A percentile compares a stretch with the other conserved stretches of the same genome.
These are phyloP conservation scores for Yamadazyma jaroonii DNA, from an alignment of 1,139 yeast species.

Conservation along the genomic window DNA sequence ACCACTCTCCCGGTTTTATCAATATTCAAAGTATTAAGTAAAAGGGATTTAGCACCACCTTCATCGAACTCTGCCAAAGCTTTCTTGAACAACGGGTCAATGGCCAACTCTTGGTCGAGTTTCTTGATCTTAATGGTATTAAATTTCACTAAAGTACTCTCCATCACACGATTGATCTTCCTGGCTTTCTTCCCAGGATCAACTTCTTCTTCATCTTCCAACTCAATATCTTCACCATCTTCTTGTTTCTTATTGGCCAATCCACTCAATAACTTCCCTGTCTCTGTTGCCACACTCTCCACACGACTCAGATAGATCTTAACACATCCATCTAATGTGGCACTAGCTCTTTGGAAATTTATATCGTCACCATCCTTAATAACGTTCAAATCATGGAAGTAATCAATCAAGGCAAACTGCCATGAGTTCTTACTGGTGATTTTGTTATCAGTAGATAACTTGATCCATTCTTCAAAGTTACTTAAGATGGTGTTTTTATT, in stretches of 20 bases:
- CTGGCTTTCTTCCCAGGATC: slow-evolving; percentile 23
- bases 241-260: slow-evolving; percentile 34
- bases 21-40: slow-evolving; percentile 66
- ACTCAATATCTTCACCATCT: slow-evolving; percentile 15
- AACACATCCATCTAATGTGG: slow-evolving; percentile 40
- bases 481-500: slow-evolving; percentile 45
- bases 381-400: slow-evolving; percentile 55
- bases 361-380: slow-evolving; percentile 42
- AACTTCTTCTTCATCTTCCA: slow-evolving; percentile 14
- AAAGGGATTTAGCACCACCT: slow-evolving; percentile 87
- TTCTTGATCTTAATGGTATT: slow-evolving; percentile 64
- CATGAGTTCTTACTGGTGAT: slow-evolving; percentile 59
- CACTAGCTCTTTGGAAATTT: slow-evolving; percentile 42
- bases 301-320: slow-evolving; percentile 56
- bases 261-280: slow-evolving; percentile 83
- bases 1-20: slow-evolving; percentile 61
- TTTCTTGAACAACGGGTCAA: slow-evolving; percentile 86
- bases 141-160: slow-evolving; percentile 50
- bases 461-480: slow-evolving; percentile 90
- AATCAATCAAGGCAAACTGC: slow-evolving; percentile 88
- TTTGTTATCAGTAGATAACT: slow-evolving; percentile 83
- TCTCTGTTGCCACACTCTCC: slow-evolving; percentile 88
- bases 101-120: slow-evolving; percentile 71
- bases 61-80: slow-evolving; percentile 92
- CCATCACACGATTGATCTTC: slow-evolving; percentile 39